Evolutionary conservation across 805 yeast genomes (phyloP), one percentile per base, ranked within the genome.

Genomic region (Wickerhamomyces bovis): DNA sequence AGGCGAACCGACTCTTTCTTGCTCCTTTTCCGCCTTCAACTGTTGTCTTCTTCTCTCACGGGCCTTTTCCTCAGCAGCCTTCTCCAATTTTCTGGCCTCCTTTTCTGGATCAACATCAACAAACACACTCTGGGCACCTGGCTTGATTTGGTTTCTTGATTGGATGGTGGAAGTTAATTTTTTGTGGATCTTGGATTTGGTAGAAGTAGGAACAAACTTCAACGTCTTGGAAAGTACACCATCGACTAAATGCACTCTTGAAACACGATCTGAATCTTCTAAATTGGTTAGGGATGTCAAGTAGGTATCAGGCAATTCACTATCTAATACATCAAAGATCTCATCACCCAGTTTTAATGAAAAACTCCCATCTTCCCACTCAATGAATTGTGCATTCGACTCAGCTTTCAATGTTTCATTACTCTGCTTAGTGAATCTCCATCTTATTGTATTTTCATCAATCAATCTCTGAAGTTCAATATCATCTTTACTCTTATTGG

Each of bases 331-430:
- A 61, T 92, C 97, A 57, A 90, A 92, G 52, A 83, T 74, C 66
- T 94, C 99, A 41, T 76, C 74, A 28, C 99, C 99, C 35, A 94
- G 69, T 60, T 88, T 90, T 55, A 94, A 70, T 2, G 97, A 89
- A 52, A 81, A 68, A 4, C 88, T 73, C 1, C 99, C 99, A 66
- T 94, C 98, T 46, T 85, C 84, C 99, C 99, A 94, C 63, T 88
- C 85, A 31, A 94, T 77, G 47, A 92, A 80, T 60, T 90, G 88
- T 6, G 97, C 83, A 61, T 94, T 94, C 10, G 95, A 84, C 63
- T 89, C 95, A 56, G 86, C 86, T 58, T 78, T 77, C 53, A 90
- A 80, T 0, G 57, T 45, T 18, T 67, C 63, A n/a, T 77, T 78
- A 7, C 44, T 26, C 50, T 81, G 82, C 48, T 84, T 78, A 15